Base-by-base conservation (phyloP, 2,329 filamentous ascomycete species). In the Phyllosticta citribraziliensis region DNA sequence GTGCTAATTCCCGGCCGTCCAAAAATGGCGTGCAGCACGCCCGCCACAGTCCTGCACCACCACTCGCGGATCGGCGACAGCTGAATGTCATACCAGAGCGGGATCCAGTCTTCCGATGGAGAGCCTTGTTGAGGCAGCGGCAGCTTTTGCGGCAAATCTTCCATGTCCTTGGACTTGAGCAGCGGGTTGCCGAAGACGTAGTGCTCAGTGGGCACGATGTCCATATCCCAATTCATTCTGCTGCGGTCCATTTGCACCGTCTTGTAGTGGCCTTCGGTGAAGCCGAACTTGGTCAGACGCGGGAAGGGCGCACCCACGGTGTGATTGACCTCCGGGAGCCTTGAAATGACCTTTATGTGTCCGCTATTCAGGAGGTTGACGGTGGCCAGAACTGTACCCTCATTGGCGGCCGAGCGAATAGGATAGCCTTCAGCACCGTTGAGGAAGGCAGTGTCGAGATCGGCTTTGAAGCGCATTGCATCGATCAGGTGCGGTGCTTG, bases 31-130 rank as follows among this genome's bases (percentile, higher is more conserved):
- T 88, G 84, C 35, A 85, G 75, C 2, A 89, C 78, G 5, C 84
- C 81, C 4, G 82, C 80, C 4, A 90, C 70, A 11, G 87, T 78
- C 64, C 84, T 81, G 59, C 82, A 79, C 87, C 88, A 91, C 60
- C 85, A 80, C 0, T 76, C 73, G 17, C 65, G 71, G 63, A 89
- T 80, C 0, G 82, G 67, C 5, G 80, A 75, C 8, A 83, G 85
- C 63, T 87, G 83, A 63, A 91, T 84, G 70, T 88, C 86, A 58
- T 84, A 82, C 88, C 88, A 92, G 58, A 89, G 80, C 0, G 88
- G 88, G 3, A 89, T 69, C 3, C 74, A 75, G 52, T 83, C 80
- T 11, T 78, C 77, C 4, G 67, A 68, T 2, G 20, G 62, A 33
- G 55, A 70, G 63, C 1, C 67, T 14, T 61, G 65, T 67, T 1